Base-by-base conservation (phyloP, 1,139 yeast species). In the Magnusiomyces suaveolens region DNA sequence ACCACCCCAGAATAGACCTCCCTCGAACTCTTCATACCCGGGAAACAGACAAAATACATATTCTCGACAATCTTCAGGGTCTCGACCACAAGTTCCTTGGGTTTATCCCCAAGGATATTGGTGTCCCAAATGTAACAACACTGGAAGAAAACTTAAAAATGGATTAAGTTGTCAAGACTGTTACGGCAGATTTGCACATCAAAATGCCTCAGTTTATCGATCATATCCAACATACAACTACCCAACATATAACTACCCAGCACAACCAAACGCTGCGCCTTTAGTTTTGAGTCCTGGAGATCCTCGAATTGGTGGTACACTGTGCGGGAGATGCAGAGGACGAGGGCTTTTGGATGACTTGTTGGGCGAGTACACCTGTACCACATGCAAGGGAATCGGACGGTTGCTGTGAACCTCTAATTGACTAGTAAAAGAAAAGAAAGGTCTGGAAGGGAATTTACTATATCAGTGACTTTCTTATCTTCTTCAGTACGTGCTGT, bases 251-350 rank as follows among this genome's bases (percentile, higher is more conserved):
- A n/a, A n/a, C n/a, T n/a, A n/a, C 6, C 2, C 29, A 20, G 26
- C 36, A 21, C 8, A 21, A 12, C n/a, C 21, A 20, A 36, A 20
- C 8, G 43, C 43, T 3, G 41, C 52, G 10, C 46, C 50, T 2
- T 21, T 43, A 21, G 49, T 52, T 21, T 55, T 54, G 21, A 24
- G 48, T 8, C 46, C 96, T 0, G 96, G 96, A 1, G 95, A 88
- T 61, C 95, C 95, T 0, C 68, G 90, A 25, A 71, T 87, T 14
- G 96, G 96, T 0, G 96, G 96, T 1, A 67, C 75, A 1, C 63
- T 84, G 3, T 89, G 97, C 70, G 90, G 90, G 0, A 70, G 81
- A 53, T 89, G 96, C 63, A 67, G 88, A 52, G 96, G 96, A 1
- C 59, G 77, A 0, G 96, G 96, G 0, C 61, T 76, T 56, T 73